A percentile compares a stretch with the other conserved stretches of the same genome.
Evolutionary conservation across 1,284 basidiomycete species (phyloP).

Genomic region (Trametes sp.): DNA sequence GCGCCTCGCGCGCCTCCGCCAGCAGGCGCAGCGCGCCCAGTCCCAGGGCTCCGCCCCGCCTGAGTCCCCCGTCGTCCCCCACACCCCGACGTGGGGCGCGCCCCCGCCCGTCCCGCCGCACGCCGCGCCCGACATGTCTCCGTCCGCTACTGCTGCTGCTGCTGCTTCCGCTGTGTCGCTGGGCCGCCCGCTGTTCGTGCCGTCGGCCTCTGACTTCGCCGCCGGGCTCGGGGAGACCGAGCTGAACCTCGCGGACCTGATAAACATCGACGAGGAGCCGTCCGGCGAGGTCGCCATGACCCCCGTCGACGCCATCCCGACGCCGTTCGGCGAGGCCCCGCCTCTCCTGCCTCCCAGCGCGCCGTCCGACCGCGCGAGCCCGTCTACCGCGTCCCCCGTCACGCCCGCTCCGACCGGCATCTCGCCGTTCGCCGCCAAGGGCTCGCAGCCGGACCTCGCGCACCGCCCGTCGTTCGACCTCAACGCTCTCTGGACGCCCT

Average conservation of each 20-base stretch:
- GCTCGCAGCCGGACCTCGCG: slow-evolving; percentile 50
- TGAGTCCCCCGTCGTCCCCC: slow-evolving; percentile 63
- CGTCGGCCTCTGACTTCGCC: slow-evolving; percentile 51
- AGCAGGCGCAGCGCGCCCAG: slow-evolving; percentile 44
- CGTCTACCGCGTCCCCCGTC: slow-evolving; percentile 28
- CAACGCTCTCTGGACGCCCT: slow-evolving; percentile 66
- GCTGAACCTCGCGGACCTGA: slow-evolving; percentile 76
- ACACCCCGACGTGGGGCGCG: slow-evolving; percentile 59
- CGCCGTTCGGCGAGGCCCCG: slow-evolving; percentile 28
- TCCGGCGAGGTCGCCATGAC: slow-evolving; percentile 37
- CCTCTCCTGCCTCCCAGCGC: slow-evolving; percentile 11
- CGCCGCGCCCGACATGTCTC: slow-evolving; percentile 30
- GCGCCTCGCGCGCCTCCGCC: slow-evolving; percentile 59
- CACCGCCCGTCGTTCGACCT: slow-evolving; percentile 69
- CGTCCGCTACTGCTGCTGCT: background rate
- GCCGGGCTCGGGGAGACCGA: slow-evolving; percentile 57
- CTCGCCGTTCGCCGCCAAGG: slow-evolving; percentile 61
- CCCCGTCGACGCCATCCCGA: slow-evolving; percentile 25
- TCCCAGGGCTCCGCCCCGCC: slow-evolving; percentile 61
- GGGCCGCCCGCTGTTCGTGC: slow-evolving; percentile 49
- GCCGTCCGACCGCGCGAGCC: slow-evolving; percentile 25
- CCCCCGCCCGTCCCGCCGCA: slow-evolving; percentile 62
- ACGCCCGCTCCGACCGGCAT: slow-evolving; percentile 37
- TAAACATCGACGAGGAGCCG: slow-evolving; percentile 79
- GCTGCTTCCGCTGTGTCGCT: slow-evolving; percentile 39